Conservation (phyloP, 2,329 filamentous ascomycete genomes). For the Pseudocercospora vitis region DNA sequence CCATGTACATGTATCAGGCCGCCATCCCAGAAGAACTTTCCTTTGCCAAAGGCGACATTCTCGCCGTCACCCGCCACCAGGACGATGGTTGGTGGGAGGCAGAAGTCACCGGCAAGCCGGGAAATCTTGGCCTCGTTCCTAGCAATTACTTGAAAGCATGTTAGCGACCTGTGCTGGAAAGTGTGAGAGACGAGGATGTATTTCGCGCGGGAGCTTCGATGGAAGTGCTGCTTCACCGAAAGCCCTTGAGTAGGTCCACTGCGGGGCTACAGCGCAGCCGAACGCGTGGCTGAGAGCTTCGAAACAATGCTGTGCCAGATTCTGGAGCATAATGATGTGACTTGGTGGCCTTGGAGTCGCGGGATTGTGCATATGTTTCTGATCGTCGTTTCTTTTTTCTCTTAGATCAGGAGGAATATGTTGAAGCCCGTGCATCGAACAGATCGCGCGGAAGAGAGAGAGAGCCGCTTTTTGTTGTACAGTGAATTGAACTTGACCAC, state of each 20-base stretch:
- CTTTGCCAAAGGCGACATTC: conserved; percentile 87
- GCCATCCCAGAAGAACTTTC: conserved; percentile 93
- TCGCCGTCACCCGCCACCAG: conserved; percentile 85
- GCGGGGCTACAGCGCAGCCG: too few relatives aligned
- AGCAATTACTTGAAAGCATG: conserved; percentile 67
- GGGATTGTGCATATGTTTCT: conserved; percentile 3
- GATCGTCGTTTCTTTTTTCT: too few relatives aligned
- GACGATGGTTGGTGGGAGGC: conserved; percentile 99
- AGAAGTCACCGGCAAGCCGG: conserved; percentile 70
- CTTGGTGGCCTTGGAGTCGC: neutral
- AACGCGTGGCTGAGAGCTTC: conserved; percentile 3
- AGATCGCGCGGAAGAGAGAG: too few relatives aligned
- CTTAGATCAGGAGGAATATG: too few relatives aligned
- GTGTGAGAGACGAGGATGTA: too few relatives aligned
- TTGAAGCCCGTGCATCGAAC: too few relatives aligned
- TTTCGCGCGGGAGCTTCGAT: too few relatives aligned
- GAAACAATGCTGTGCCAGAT: neutral
- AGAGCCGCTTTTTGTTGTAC: neutral
- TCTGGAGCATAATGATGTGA: neutral
- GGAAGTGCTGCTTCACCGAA: too few relatives aligned
- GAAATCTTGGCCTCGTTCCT: conserved; percentile 60
- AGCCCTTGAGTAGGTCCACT: neutral
- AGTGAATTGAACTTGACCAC: neutral
- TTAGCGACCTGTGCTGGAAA: conserved; percentile 31
- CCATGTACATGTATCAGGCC: conserved; percentile 90